A percentile compares a stretch with the other conserved stretches of the same genome.
Conservation (phyloP, 164 flowering plant species). For the Santalum album region DNA sequence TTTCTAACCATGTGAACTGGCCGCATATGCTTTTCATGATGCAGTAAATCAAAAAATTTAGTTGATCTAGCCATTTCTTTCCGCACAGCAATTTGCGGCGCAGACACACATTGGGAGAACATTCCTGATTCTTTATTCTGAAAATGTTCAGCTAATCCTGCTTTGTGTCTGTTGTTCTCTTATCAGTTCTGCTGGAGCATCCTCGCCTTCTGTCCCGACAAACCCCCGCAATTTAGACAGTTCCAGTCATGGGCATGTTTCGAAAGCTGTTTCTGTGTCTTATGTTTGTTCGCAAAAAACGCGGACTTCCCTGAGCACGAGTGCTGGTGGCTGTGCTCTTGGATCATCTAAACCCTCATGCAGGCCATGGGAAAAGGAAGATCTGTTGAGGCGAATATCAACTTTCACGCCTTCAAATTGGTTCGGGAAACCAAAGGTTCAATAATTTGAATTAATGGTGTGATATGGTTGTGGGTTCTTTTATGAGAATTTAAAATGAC, state of each 20-base stretch:
- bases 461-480: too few species aligned
- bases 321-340: conserved; percentile 40
- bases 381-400: conserved; percentile 81
- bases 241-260: conserved; percentile 61
- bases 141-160: conserved; percentile 1
- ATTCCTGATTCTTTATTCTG: not conserved
- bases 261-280: conserved; percentile 72
- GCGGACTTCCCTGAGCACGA: conserved; percentile 63
- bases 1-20: too few species aligned
- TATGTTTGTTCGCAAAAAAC: conserved; percentile 59
- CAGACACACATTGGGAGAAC: too few species aligned
- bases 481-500: too few species aligned
- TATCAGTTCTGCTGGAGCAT: conserved; percentile 93
- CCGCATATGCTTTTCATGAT: too few species aligned
- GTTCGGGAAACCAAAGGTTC: conserved; percentile 93
- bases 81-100: too few species aligned
- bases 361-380: conserved; percentile 98
- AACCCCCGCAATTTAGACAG: conserved; percentile 66
- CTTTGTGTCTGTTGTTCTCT: not conserved
- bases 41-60: too few species aligned
- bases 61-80: too few species aligned
- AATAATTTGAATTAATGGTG: not conserved
- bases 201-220: conserved; percentile 78
- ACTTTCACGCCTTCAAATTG: conserved; percentile 85
- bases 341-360: conserved; percentile 63